phyloP scores from a whole-genome alignment of 2,329 filamentous ascomycete species.

The Sclerotiophoma versabilis region DNA sequence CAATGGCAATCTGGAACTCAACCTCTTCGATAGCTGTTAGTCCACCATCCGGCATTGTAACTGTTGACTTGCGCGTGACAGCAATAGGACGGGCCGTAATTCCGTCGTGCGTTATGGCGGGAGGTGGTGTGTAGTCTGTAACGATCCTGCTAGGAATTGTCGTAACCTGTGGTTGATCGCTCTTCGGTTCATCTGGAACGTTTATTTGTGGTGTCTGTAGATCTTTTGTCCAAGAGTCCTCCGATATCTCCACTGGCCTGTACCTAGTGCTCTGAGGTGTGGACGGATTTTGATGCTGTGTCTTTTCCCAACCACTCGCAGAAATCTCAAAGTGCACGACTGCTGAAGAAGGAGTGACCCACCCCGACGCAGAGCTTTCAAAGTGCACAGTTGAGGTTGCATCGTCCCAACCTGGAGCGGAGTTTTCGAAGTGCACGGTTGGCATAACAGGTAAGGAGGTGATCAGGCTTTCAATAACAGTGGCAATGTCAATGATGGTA shows the following conservation, averaged over 20 bases:
- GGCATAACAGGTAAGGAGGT: neutral
- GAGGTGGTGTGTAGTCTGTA: conserved; percentile 1
- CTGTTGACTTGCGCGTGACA: neutral
- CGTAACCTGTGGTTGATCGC: neutral
- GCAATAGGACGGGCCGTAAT: neutral
- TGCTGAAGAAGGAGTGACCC: neutral
- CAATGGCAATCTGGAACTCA: conserved; percentile 17
- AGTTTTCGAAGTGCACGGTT: neutral
- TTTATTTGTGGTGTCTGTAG: neutral
- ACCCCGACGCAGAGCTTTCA: neutral
- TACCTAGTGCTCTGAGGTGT: neutral
- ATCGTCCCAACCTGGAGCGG: neutral
- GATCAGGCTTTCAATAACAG: neutral
- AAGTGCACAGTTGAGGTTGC: neutral
- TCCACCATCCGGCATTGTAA: neutral
- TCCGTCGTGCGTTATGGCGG: neutral
- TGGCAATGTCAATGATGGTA: neutral
- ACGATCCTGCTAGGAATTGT: neutral
- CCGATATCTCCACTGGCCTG: neutral
- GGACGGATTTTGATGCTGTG: neutral
- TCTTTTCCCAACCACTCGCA: neutral
- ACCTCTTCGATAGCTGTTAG: neutral
- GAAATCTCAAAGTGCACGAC: neutral
- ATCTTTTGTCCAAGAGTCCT: conserved; percentile 1
- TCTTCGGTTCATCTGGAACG: neutral